Conservation (phyloP, 768 basidiomycete genomes). For the Phallus indusiatus region DNA sequence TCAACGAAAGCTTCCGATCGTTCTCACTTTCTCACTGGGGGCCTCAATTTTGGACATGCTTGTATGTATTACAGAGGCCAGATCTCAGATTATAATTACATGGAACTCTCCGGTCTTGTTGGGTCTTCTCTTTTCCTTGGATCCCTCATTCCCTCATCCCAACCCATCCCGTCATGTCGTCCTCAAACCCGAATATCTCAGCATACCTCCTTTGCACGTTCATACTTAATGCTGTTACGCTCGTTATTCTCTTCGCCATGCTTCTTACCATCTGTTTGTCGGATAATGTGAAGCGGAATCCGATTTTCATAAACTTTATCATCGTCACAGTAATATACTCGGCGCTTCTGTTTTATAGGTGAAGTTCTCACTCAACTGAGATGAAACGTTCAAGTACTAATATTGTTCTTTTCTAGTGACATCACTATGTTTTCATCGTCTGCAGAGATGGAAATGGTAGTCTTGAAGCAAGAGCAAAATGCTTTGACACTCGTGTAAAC, state of each 20-base stretch:
- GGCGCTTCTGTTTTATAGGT: neutral
- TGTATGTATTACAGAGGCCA: neutral
- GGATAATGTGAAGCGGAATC: neutral
- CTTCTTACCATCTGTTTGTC: slow-evolving; percentile 2
- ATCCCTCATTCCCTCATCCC: neutral
- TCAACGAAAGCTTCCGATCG: too few species aligned
- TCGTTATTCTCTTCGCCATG: neutral
- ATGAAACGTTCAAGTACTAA: neutral
- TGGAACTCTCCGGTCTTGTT: neutral
- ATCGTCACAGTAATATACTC: neutral
- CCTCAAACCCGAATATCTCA: neutral
- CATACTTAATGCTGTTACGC: neutral
- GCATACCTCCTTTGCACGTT: neutral
- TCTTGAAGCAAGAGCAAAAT: neutral
- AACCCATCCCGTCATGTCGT: neutral
- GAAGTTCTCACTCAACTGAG: neutral
- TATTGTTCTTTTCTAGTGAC: neutral
- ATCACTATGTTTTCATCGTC: neutral
- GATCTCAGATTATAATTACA: neutral
- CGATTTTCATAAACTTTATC: neutral
- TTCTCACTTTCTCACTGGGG: too few species aligned
- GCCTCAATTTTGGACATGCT: too few species aligned
- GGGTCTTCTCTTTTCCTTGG: neutral
- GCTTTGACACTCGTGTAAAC: neutral
- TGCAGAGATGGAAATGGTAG: neutral